These are phyloP conservation scores for Eucalyptus curtisii DNA, from an alignment of 345 rosid genomes.

Conservation along the genomic window DNA sequence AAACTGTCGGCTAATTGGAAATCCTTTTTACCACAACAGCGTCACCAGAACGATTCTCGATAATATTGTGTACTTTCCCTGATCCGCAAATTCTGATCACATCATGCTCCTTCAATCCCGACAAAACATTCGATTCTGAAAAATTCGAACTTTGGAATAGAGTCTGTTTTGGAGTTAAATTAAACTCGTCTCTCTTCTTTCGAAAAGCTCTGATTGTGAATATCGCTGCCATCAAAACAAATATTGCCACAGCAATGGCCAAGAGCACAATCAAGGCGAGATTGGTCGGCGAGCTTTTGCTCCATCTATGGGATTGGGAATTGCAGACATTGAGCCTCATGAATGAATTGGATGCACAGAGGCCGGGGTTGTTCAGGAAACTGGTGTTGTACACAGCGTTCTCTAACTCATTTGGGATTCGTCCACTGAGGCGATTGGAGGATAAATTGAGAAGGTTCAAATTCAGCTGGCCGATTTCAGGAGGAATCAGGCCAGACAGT, in stretches of 20 bases:
- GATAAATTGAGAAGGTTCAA: constrained; percentile 27
- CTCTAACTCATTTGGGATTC: constrained; percentile 27
- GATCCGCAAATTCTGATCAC: constrained; percentile 49
- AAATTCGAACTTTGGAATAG: too few relatives aligned
- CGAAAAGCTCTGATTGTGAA: constrained; percentile 7
- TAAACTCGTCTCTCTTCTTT: too few relatives aligned
- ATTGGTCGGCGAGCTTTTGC: neutral
- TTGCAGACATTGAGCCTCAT: constrained; percentile 16
- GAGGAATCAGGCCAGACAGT: constrained; percentile 38
- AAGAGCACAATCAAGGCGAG: neutral
- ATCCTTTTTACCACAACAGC: constrained; percentile 46
- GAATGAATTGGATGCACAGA: constrained; percentile 14
- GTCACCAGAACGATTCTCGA: neutral
- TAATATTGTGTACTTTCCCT: neutral
- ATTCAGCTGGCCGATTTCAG: constrained; percentile 10
- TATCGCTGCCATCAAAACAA: neutral
- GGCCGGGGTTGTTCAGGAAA: constrained; percentile 43
- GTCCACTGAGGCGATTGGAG: constrained; percentile 38
- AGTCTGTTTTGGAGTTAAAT: too few relatives aligned
- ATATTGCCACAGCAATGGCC: neutral
- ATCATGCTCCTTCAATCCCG: constrained; percentile 24
- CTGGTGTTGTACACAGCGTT: constrained; percentile 24
- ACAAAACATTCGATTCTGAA: too few relatives aligned
- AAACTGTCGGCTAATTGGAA: neutral
- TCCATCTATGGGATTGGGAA: neutral